Evolutionary conservation across 805 yeast genomes (phyloP).

Genomic region (Starmera dryadoides): DNA sequence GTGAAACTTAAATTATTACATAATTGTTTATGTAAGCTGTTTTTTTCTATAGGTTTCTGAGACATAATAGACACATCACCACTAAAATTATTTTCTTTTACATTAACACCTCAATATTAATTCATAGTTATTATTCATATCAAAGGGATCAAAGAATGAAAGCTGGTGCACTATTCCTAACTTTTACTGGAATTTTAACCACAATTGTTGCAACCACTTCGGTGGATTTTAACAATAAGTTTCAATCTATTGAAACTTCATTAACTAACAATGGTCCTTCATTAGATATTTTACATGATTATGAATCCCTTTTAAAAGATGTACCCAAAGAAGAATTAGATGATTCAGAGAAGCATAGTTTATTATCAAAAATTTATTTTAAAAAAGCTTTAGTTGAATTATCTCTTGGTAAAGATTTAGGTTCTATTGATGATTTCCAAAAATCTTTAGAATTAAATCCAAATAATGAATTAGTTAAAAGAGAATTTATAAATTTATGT

Average conservation of each 20-base stretch:
- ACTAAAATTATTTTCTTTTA: too few species aligned
- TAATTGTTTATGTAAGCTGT: too few species aligned
- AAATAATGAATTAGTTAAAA: conserved; percentile 38
- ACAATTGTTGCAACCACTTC: not conserved
- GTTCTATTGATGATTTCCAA: conserved; percentile 47
- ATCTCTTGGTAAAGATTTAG: conserved; percentile 43
- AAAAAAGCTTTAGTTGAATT: conserved; percentile 58
- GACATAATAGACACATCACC: too few species aligned
- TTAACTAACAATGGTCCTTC: conserved; percentile 12
- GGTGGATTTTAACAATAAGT: not conserved
- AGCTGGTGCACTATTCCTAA: not conserved
- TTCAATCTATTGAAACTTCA: not conserved
- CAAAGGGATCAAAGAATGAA: not conserved
- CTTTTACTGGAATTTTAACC: not conserved
- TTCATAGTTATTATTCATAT: not conserved
- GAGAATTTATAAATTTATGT: conserved; percentile 40
- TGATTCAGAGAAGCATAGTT: conserved; percentile 7
- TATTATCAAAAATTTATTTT: conserved; percentile 40
- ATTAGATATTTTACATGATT: conserved; percentile 10
- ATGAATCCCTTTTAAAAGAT: conserved; percentile 12
- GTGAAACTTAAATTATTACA: too few species aligned
- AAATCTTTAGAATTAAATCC: conserved; percentile 36
- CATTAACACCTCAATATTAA: too few species aligned
- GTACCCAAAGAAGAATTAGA: not conserved
- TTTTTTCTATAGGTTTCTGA: too few species aligned